A percentile compares a stretch with the other conserved stretches of the same genome.
These are phyloP conservation scores for Imleria badia DNA, from an alignment of 768 basidiomycete species.

Conservation along the genomic window DNA sequence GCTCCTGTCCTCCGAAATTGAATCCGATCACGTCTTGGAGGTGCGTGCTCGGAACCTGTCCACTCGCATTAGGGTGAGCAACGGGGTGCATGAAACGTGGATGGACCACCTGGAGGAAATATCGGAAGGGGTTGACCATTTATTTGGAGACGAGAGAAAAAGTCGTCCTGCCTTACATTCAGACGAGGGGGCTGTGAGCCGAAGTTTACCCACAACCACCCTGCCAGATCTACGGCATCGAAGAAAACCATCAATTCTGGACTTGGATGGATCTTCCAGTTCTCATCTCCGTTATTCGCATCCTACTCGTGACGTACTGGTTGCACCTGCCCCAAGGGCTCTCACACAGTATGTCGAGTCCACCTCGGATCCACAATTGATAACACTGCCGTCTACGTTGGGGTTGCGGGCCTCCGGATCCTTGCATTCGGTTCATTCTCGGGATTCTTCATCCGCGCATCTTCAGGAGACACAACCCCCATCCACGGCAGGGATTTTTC, in stretches of 20 bases:
- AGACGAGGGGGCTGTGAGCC: slow-evolving; percentile 36
- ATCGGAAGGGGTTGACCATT: slow-evolving; percentile 55
- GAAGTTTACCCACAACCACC: slow-evolving; percentile 44
- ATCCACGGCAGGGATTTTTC: slow-evolving; percentile 18
- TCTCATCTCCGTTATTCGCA: slow-evolving; percentile 50
- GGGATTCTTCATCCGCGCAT: not conserved
- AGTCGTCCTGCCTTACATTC: not conserved
- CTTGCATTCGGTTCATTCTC: slow-evolving; percentile 21
- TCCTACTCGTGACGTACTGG: slow-evolving; percentile 51
- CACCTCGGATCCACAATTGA: slow-evolving; percentile 48
- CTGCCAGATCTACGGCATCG: slow-evolving; percentile 33
- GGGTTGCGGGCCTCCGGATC: slow-evolving; percentile 51
- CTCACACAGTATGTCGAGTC: slow-evolving; percentile 73
- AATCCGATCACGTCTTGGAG: slow-evolving; percentile 46
- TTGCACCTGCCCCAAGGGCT: slow-evolving; percentile 71
- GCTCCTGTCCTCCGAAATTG: slow-evolving; percentile 47
- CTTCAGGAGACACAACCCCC: slow-evolving; percentile 1
- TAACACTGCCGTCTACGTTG: slow-evolving; percentile 68
- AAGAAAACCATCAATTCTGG: slow-evolving; percentile 47
- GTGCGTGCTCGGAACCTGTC: slow-evolving; percentile 52
- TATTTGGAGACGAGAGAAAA: slow-evolving; percentile 41
- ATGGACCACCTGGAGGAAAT: slow-evolving; percentile 69
- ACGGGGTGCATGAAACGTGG: slow-evolving; percentile 55
- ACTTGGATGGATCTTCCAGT: slow-evolving; percentile 32
- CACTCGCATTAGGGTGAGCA: slow-evolving; percentile 47